Evolutionary conservation across 176 grass and related monocot species (phyloP).

Genomic region (Tillandsia leiboldiana): DNA sequence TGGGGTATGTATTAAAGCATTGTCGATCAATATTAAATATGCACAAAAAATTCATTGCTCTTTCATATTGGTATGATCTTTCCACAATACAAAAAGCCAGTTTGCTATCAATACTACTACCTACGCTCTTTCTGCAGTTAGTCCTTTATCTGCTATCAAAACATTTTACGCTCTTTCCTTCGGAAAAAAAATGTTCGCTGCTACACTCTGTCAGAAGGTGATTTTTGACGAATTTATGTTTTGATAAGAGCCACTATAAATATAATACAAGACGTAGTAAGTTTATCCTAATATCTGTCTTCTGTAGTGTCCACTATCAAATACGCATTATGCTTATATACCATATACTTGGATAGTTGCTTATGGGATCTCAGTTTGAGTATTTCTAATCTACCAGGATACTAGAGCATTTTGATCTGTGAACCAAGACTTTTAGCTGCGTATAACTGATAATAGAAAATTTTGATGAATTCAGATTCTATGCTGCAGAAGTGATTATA

Average conservation of each 20-base stretch:
- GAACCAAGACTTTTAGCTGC: not conserved
- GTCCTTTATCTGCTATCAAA: too few species aligned
- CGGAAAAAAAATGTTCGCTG: not conserved
- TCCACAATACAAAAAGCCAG: too few species aligned
- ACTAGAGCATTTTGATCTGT: not conserved
- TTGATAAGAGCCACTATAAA: not conserved
- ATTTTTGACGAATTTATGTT: not conserved
- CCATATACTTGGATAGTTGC: not conserved
- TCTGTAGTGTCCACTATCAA: too few species aligned
- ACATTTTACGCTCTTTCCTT: not conserved
- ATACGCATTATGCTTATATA: too few species aligned
- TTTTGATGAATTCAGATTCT: constrained; percentile 51
- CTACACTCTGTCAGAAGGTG: not conserved
- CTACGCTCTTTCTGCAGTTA: too few species aligned
- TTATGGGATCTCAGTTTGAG: not conserved
- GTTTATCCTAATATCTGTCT: not conserved
- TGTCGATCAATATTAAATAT: not conserved
- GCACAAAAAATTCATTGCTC: too few species aligned
- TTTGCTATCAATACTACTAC: too few species aligned
- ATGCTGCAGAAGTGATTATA: constrained; percentile 76
- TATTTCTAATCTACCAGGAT: not conserved
- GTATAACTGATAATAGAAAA: not conserved
- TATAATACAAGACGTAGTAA: not conserved
- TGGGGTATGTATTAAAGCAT: constrained; percentile 38
- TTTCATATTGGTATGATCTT: too few species aligned